These are phyloP conservation scores for Verticillium albo-atrum DNA, from an alignment of 2,329 filamentous ascomycete genomes.

Conservation along the genomic window DNA sequence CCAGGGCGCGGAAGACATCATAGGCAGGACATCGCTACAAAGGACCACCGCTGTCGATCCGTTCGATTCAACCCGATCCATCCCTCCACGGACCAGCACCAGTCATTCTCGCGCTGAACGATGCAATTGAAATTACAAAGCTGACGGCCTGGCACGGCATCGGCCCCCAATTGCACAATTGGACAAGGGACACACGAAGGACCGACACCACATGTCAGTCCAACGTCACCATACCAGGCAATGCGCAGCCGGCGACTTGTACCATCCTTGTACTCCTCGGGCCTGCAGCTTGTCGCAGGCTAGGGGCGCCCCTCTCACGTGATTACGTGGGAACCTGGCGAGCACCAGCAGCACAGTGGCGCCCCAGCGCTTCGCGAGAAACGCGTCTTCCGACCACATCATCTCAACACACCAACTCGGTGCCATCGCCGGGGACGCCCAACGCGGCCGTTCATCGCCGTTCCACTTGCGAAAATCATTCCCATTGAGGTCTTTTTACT, in stretches of 20 bases:
- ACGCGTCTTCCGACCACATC: constrained; percentile 38
- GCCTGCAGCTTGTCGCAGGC: background rate
- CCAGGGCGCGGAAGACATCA: background rate
- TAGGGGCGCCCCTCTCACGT: constrained; percentile 27
- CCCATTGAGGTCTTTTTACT: constrained; percentile 2
- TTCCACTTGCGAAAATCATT: constrained; percentile 8
- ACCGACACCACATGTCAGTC: background rate
- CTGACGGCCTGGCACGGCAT: background rate
- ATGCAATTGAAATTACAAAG: background rate
- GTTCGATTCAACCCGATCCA: too few relatives aligned
- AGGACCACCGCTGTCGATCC: too few relatives aligned
- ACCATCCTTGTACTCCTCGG: background rate
- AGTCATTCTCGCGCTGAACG: background rate
- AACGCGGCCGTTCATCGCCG: constrained; percentile 13
- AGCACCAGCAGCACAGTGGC: constrained; percentile 21
- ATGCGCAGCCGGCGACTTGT: background rate
- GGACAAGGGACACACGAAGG: too few relatives aligned
- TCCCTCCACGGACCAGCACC: too few relatives aligned
- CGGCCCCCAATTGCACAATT: too few relatives aligned
- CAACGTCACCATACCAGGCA: too few relatives aligned
- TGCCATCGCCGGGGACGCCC: constrained; percentile 18
- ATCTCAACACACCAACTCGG: constrained; percentile 26
- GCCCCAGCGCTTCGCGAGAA: constrained; percentile 21
- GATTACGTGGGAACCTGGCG: constrained; percentile 38
- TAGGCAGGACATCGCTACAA: too few relatives aligned